Evolutionary conservation across 192 early-diverging fungal species (phyloP).

Genomic region (Irineochytrium annulatum): DNA sequence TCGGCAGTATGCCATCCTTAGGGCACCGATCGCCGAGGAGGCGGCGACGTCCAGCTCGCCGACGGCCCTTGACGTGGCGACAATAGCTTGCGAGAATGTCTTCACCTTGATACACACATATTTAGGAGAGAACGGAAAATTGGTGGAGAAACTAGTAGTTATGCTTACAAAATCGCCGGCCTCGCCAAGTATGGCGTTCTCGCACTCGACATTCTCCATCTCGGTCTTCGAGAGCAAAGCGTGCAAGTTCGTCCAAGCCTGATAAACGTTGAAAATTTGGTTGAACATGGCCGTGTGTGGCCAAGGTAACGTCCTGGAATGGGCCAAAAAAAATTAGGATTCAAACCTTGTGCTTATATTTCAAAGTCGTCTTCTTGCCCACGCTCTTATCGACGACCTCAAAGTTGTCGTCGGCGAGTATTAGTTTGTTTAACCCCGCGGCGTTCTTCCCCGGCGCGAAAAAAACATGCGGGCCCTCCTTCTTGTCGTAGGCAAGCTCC

Average conservation of each 20-base stretch:
- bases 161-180: conserved; percentile 28
- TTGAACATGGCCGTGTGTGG: no score
- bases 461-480: conserved; percentile 16
- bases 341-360: background rate
- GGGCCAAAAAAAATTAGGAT: background rate
- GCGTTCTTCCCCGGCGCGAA: background rate
- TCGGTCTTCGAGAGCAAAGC: conserved; percentile 2
- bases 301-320: background rate
- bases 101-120: no score
- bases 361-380: conserved; percentile 6
- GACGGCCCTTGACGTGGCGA: conserved; percentile 27
- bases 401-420: conserved; percentile 8
- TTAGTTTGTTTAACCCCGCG: conserved; percentile 8
- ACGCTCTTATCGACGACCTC: conserved; percentile 12
- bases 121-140: background rate
- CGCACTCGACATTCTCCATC: conserved; percentile 9
- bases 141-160: background rate
- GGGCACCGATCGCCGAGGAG: conserved; percentile 49
- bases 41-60: conserved; percentile 43
- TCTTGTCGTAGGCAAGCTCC: conserved; percentile 11
- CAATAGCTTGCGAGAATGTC: no score
- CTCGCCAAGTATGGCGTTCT: conserved; percentile 27
- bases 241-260: conserved; percentile 35
- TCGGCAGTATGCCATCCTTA: conserved; percentile 50
- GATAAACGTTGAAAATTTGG: background rate